Evolutionary conservation across 148 eudicot genomes (phyloP).

Genomic region (Oxyria digyna): DNA sequence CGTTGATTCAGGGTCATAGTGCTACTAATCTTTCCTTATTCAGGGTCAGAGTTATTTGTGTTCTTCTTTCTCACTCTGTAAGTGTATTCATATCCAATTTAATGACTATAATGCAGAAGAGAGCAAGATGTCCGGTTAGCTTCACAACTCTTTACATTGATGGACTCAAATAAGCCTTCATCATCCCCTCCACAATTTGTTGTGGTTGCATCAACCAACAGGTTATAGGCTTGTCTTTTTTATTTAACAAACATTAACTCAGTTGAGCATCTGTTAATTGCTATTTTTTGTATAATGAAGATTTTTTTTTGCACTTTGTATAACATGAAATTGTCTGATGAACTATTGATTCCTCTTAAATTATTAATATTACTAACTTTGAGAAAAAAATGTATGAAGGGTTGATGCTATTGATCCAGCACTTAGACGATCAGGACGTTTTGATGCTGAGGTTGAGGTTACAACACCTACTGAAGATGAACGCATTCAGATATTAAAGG

Average conservation of each 20-base stretch:
- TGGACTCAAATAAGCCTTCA: conserved; percentile 62
- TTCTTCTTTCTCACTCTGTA: not conserved
- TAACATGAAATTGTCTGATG: no score
- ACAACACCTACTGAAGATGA: conserved; percentile 82
- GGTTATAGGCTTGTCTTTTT: conserved; percentile 24
- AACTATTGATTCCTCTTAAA: no score
- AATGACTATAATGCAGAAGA: conserved; percentile 41
- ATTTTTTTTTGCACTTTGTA: not conserved
- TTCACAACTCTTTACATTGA: conserved; percentile 71
- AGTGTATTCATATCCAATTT: not conserved
- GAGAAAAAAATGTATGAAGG: no score
- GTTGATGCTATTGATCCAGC: conserved; percentile 94
- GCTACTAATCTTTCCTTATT: not conserved
- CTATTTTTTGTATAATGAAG: not conserved
- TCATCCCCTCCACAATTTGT: conserved; percentile 47
- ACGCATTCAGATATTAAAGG: conserved; percentile 70
- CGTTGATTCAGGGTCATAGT: not conserved
- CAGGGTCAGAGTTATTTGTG: no score
- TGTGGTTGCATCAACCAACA: conserved; percentile 95
- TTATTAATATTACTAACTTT: no score
- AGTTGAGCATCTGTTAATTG: not conserved
- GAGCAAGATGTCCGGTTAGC: conserved; percentile 74
- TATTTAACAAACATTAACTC: not conserved
- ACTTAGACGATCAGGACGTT: conserved; percentile 87
- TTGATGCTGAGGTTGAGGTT: conserved; percentile 92